Conservation (phyloP, 1,284 basidiomycete species). For the Rhodotorula sp. region DNA sequence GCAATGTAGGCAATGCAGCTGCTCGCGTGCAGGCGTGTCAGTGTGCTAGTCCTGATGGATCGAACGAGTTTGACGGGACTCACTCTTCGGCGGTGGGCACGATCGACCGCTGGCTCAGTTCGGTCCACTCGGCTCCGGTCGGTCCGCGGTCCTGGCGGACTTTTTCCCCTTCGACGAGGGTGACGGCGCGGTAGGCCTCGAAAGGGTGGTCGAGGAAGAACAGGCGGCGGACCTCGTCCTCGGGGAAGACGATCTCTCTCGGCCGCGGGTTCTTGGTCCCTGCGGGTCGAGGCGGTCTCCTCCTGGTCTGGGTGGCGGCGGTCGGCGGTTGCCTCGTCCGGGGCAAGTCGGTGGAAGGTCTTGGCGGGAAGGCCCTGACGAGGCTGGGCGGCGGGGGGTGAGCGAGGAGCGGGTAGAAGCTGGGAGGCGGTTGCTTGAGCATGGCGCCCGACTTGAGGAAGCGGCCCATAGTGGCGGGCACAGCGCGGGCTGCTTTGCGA, state of each 20-base stretch:
- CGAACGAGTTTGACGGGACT: slow-evolving; percentile 49
- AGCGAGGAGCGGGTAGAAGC: slow-evolving; percentile 81
- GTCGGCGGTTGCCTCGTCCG: slow-evolving; percentile 34
- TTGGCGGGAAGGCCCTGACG: slow-evolving; percentile 69
- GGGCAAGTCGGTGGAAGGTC: slow-evolving; percentile 53
- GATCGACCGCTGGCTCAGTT: slow-evolving; percentile 71
- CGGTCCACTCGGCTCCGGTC: slow-evolving; percentile 66
- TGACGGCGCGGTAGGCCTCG: slow-evolving; percentile 80
- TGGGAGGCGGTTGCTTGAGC: slow-evolving; percentile 70
- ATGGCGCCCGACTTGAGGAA: slow-evolving; percentile 67
- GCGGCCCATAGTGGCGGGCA: slow-evolving; percentile 70
- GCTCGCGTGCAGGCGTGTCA: neutral
- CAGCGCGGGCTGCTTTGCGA: slow-evolving; percentile 25
- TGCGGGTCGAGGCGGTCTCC: slow-evolving; percentile 17
- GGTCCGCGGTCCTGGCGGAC: slow-evolving; percentile 57
- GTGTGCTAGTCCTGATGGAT: neutral
- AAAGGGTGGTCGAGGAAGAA: slow-evolving; percentile 98
- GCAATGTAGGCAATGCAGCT: slow-evolving; percentile 80
- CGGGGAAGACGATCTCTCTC: slow-evolving; percentile 70
- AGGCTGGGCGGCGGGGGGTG: slow-evolving; percentile 78
- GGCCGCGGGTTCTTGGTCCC: slow-evolving; percentile 57
- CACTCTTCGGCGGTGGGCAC: slow-evolving; percentile 62
- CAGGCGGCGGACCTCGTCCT: slow-evolving; percentile 81
- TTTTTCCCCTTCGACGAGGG: slow-evolving; percentile 65
- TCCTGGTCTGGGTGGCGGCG: slow-evolving; percentile 44